Base-by-base conservation (phyloP, 2,329 filamentous ascomycete species). In the Beauveria asiatica region DNA sequence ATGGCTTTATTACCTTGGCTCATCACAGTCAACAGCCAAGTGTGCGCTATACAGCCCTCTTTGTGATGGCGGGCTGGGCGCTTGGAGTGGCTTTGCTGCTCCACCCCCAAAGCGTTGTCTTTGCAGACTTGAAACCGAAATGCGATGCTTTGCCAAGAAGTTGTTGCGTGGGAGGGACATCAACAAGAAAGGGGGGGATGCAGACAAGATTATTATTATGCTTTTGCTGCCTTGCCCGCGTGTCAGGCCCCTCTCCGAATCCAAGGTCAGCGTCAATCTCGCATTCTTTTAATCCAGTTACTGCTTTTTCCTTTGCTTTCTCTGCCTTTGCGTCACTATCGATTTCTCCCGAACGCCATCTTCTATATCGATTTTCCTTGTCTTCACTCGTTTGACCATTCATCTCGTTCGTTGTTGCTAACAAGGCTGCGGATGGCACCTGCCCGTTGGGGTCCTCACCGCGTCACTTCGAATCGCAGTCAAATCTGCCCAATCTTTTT, bases 131-230 rank as follows among this genome's bases (percentile, higher is more conserved):
- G 57, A 59, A 59, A 59, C 57, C 46, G 11, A 25, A 51, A 48
- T 51, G 13, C 56, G 56, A 37, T 45, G 57, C 48, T 19, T 33
- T 59, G 57, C 49, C 57, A 59, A 59, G 57, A 50, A 10, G 42
- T 52, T 41, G 46, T 51, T n/a, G 33, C 37, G 19, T 44, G 27
- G 27, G 23, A 23, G 23, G 11, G 19, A 25, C 13, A 13, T 30
- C 41, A 55, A 48, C 16, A 39, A 37, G n/a, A 50, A 50, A 57
- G 55, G 44, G 55, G 55, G 33, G 21, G 42, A 50, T n/a, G 13
- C 19, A 59, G 11, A 16, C 23, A 6, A 21, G 1, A 19, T 19
- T 17, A 21, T 21, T 3, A 2, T 2, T 21, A n/a, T 58, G 46
- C 37, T 42, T 42, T 50, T 13, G 33, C 11, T 33, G 56, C 46